These are phyloP conservation scores for Gossypium thurberi DNA, from an alignment of 345 rosid species.

Conservation along the genomic window DNA sequence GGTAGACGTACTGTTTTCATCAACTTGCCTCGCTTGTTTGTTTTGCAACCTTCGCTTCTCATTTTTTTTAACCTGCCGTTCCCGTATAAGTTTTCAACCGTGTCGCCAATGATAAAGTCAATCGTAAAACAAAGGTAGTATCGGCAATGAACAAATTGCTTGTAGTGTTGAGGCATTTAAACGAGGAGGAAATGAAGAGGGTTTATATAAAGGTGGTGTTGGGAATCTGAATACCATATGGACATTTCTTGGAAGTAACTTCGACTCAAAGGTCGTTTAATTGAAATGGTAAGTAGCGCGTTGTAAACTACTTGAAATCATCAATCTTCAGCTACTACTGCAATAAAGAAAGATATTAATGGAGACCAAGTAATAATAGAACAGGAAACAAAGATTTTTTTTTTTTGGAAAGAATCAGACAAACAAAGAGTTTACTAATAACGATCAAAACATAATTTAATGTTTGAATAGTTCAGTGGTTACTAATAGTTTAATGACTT, in stretches of 20 bases:
- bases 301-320: conserved; percentile 6
- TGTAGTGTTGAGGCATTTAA: neutral
- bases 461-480: too few relatives aligned
- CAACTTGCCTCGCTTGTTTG: conserved; percentile 21
- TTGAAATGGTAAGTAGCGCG: conserved; percentile 3
- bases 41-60: conserved; percentile 15
- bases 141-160: too few relatives aligned
- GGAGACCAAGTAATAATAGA: neutral
- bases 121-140: neutral
- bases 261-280: neutral
- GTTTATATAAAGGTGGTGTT: neutral
- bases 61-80: neutral
- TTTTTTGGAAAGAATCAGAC: too few relatives aligned
- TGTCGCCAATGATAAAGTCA: too few relatives aligned
- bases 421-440: too few relatives aligned
- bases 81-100: too few relatives aligned
- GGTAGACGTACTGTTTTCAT: conserved; percentile 17
- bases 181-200: neutral
- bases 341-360: neutral
- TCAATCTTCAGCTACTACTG: neutral
- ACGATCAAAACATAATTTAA: too few relatives aligned
- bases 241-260: conserved; percentile 17
- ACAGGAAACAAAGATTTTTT: too few relatives aligned
- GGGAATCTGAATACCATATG: neutral
- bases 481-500: too few relatives aligned